These are phyloP conservation scores for Cyathus striatus DNA, from an alignment of 768 basidiomycete genomes.

Conservation along the genomic window DNA sequence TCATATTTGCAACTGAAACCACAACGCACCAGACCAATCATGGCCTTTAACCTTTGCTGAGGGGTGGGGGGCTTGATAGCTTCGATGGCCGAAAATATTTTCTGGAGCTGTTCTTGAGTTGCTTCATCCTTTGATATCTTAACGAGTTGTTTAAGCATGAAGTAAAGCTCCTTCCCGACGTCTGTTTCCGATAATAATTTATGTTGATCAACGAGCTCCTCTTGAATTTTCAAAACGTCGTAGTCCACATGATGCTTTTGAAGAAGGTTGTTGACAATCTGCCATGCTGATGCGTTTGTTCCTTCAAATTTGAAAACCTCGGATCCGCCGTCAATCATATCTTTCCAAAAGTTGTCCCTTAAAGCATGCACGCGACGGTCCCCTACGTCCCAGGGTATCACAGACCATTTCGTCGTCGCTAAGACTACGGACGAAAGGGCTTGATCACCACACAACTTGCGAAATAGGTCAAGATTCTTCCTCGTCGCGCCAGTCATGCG, in stretches of 20 bases:
- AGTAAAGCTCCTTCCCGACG: not conserved
- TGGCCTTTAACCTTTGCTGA: too few species aligned
- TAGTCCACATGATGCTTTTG: not conserved
- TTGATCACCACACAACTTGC: slow-evolving; percentile 9
- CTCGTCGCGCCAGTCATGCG: slow-evolving; percentile 6
- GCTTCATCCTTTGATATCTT: too few species aligned
- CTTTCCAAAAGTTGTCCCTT: slow-evolving; percentile 29
- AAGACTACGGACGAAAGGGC: not conserved
- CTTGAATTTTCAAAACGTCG: slow-evolving; percentile 9
- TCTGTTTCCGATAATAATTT: not conserved
- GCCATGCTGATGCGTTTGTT: slow-evolving; percentile 20
- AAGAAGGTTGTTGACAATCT: slow-evolving; percentile 23
- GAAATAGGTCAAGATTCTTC: slow-evolving; percentile 8
- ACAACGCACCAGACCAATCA: too few species aligned
- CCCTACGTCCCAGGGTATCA: slow-evolving; percentile 11
- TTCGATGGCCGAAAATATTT: too few species aligned
- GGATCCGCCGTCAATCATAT: slow-evolving; percentile 32
- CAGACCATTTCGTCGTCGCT: slow-evolving; percentile 5
- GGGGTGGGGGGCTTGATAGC: too few species aligned
- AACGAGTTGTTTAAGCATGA: not conserved
- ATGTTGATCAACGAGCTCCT: slow-evolving; percentile 9
- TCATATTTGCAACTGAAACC: too few species aligned
- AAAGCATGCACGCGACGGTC: slow-evolving; percentile 29
- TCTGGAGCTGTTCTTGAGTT: too few species aligned
- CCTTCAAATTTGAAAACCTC: slow-evolving; percentile 25